Percentiles rank a stretch among this genome's conserved stretches.
These are phyloP conservation scores for Leccinum variicolor DNA, from an alignment of 768 basidiomycete species.

Conservation along the genomic window DNA sequence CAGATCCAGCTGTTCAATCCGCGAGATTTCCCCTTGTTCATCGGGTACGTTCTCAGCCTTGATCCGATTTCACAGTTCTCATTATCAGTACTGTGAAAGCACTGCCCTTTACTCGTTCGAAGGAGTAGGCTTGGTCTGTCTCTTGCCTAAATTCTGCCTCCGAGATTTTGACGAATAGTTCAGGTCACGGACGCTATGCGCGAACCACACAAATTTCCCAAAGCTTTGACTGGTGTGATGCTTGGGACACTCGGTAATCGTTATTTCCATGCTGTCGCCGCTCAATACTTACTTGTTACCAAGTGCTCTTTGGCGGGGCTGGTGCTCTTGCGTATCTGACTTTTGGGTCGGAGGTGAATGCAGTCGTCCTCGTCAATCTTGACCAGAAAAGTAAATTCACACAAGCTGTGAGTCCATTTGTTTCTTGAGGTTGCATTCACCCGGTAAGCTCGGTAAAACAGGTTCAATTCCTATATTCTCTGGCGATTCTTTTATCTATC, in stretches of 20 bases:
- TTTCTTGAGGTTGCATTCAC: conserved; percentile 4
- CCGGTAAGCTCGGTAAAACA: conserved; percentile 22
- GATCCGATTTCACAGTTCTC: not conserved
- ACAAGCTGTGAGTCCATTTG: conserved; percentile 62
- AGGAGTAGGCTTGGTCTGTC: conserved; percentile 83
- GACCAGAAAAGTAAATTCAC: conserved; percentile 81
- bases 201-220: conserved; percentile 91
- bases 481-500: conserved; percentile 88
- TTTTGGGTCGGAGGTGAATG: conserved; percentile 83
- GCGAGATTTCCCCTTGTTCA: conserved; percentile 85
- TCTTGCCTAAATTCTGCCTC: not conserved
- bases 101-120: conserved; percentile 99
- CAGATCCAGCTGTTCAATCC: conserved; percentile 85
- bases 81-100: conserved; percentile 36
- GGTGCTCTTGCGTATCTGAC: conserved; percentile 85
- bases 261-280: not conserved
- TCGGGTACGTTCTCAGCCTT: conserved; percentile 60
- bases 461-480: conserved; percentile 86
- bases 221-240: conserved; percentile 88
- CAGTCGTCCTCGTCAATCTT: conserved; percentile 94
- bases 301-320: conserved; percentile 84
- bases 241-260: conserved; percentile 65
- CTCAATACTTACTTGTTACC: conserved; percentile 5
- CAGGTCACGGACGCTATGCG: conserved; percentile 93
- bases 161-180: conserved; percentile 1